Conservation (phyloP, 176 grass and related monocot species). For the Hyparrhenia diplandra region DNA sequence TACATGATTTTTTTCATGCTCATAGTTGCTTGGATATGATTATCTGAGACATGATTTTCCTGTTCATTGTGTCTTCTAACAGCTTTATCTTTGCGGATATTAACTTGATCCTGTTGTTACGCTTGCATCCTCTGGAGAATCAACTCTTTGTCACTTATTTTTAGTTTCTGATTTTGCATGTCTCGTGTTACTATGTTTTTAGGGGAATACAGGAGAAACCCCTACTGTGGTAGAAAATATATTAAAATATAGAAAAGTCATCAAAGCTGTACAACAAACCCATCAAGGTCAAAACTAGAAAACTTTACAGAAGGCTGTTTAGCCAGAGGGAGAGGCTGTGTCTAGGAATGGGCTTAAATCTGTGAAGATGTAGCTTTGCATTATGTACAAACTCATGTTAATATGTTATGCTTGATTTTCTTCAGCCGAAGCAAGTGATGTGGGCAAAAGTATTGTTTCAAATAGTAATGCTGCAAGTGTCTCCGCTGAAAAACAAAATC, state of each 20-base stretch:
- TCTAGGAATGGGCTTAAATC: too few species aligned
- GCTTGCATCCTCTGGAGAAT: not conserved
- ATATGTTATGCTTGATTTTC: slow-evolving; percentile 28
- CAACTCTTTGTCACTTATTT: slow-evolving; percentile 3
- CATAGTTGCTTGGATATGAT: not conserved
- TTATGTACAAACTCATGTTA: not conserved
- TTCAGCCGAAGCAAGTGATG: slow-evolving; percentile 50
- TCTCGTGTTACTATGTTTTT: slow-evolving; percentile 15
- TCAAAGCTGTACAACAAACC: too few species aligned
- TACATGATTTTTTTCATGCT: not conserved
- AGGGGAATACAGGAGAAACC: too few species aligned
- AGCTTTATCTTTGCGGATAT: slow-evolving; percentile 14
- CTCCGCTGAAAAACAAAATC: slow-evolving; percentile 49
- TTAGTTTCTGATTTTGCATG: not conserved
- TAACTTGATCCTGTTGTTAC: slow-evolving; percentile 3
- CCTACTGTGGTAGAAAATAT: too few species aligned
- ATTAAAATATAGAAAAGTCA: too few species aligned
- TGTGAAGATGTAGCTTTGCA: too few species aligned
- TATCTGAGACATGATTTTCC: slow-evolving; percentile 3
- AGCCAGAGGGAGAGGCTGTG: too few species aligned
- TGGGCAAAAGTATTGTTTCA: slow-evolving; percentile 50
- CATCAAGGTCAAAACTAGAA: too few species aligned
- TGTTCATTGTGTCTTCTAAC: not conserved
- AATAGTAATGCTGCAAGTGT: slow-evolving; percentile 44
- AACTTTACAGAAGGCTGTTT: too few species aligned